phyloP scores from a whole-genome alignment of 129 eudicot species.

The Saposhnikovia divaricata region DNA sequence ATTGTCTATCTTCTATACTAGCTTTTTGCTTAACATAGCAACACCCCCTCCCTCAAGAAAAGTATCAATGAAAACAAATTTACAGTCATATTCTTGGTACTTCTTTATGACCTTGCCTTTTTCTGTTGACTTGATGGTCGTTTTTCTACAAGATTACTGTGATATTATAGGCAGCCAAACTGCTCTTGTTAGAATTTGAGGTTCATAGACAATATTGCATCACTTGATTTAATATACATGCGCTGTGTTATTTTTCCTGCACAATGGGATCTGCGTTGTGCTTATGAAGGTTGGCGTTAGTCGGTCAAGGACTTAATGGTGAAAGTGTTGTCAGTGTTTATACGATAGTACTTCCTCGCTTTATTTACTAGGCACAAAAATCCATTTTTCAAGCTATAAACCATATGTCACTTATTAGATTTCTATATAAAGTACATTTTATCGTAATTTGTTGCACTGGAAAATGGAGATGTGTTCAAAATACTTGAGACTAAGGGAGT shows the following conservation, averaged over 20 bases:
- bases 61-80: too few relatives aligned
- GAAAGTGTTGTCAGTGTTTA: not conserved
- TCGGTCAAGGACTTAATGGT: not conserved
- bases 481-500: not conserved
- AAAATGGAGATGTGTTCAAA: not conserved
- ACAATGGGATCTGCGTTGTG: not conserved
- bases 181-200: not conserved
- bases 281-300: not conserved
- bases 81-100: not conserved
- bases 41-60: not conserved
- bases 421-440: not conserved
- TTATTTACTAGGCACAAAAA: too few relatives aligned
- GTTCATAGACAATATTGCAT: not conserved
- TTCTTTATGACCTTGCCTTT: not conserved
- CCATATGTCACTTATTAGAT: not conserved
- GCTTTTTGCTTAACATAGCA: not conserved
- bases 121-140: not conserved
- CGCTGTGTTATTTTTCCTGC: not conserved
- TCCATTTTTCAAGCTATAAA: not conserved
- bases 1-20: not conserved
- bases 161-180: not conserved
- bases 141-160: not conserved
- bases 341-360: not conserved
- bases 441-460: not conserved
- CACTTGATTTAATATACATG: not conserved